phyloP scores from a whole-genome alignment of 805 yeast genomes.

The Metschnikowia baotianmanensis region DNA sequence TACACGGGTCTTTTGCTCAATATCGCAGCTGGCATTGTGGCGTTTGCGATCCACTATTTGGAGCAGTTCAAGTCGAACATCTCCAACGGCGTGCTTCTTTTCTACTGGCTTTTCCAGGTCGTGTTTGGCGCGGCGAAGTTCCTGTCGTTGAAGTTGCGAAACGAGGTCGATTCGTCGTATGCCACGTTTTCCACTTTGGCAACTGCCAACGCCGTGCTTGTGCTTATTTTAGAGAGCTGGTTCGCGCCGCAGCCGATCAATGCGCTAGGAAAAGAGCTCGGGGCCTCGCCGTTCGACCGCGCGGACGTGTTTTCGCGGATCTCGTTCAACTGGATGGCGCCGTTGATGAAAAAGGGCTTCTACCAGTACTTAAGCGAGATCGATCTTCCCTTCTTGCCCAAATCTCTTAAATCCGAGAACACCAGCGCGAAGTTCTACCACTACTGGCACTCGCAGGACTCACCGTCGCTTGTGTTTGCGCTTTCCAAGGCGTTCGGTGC shows the following conservation, averaged over 20 bases:
- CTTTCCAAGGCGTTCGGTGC: conserved; percentile 70
- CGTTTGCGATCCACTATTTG: conserved; percentile 57
- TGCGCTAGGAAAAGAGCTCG: conserved; percentile 4
- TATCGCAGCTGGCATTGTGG: conserved; percentile 47
- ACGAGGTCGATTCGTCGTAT: conserved; percentile 18
- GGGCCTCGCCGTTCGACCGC: conserved; percentile 18
- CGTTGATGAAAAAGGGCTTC: conserved; percentile 79
- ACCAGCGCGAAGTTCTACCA: conserved; percentile 50
- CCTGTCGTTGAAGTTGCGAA: conserved; percentile 40
- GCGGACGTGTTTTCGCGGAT: conserved; percentile 67
- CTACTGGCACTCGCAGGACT: conserved; percentile 60
- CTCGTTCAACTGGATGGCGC: conserved; percentile 90
- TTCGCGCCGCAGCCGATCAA: conserved; percentile 31
- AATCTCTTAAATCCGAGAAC: conserved; percentile 53
- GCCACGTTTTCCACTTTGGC: conserved; percentile 30
- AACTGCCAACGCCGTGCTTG: conserved; percentile 37
- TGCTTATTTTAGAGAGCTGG: conserved; percentile 44
- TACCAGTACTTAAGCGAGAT: conserved; percentile 49
- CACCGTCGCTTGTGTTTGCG: conserved; percentile 58
- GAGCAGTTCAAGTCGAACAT: conserved; percentile 68
- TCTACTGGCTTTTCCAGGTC: conserved; percentile 69
- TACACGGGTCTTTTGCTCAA: conserved; percentile 27
- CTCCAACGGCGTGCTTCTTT: conserved; percentile 64
- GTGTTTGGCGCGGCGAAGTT: conserved; percentile 48
- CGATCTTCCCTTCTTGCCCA: conserved; percentile 82